A percentile compares a stretch with the other conserved stretches of the same genome.
These are phyloP conservation scores for Aspergillus persii DNA, from an alignment of 2,329 filamentous ascomycete genomes.

Conservation along the genomic window DNA sequence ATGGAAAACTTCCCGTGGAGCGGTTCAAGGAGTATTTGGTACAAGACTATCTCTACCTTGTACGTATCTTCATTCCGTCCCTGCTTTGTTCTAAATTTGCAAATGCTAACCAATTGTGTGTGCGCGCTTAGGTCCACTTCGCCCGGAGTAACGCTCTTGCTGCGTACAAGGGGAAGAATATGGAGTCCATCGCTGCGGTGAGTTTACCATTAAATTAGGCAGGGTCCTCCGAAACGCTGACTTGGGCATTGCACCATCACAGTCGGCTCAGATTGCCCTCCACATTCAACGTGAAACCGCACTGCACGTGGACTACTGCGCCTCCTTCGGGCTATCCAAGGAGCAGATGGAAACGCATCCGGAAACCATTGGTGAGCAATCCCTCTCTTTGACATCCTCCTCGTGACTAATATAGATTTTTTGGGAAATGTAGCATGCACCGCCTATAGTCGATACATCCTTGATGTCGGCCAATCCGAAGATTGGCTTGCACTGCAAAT, in stretches of 20 bases:
- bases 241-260: not conserved
- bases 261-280: conserved; percentile 68
- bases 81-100: not conserved
- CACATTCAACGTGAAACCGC: conserved; percentile 78
- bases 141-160: conserved; percentile 81
- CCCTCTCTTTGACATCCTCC: not conserved
- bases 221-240: too few species aligned
- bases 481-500: conserved; percentile 87
- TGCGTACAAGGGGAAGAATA: conserved; percentile 75
- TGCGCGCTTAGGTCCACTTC: conserved; percentile 67
- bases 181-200: conserved; percentile 70
- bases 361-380: conserved; percentile 66
- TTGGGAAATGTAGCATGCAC: conserved; percentile 60
- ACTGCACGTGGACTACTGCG: conserved; percentile 79
- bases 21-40: conserved; percentile 86
- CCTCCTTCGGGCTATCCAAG: conserved; percentile 72
- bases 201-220: conserved; percentile 21
- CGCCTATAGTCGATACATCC: conserved; percentile 80
- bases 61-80: conserved; percentile 38
- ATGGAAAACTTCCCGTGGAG: conserved; percentile 69
- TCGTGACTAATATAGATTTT: conserved; percentile 2
- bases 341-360: conserved; percentile 69
- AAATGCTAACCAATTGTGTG: conserved; percentile 4
- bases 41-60: conserved; percentile 88
- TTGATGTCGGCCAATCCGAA: conserved; percentile 82